Conservation (phyloP, 345 rosid species). For the Iberis pinnata region DNA sequence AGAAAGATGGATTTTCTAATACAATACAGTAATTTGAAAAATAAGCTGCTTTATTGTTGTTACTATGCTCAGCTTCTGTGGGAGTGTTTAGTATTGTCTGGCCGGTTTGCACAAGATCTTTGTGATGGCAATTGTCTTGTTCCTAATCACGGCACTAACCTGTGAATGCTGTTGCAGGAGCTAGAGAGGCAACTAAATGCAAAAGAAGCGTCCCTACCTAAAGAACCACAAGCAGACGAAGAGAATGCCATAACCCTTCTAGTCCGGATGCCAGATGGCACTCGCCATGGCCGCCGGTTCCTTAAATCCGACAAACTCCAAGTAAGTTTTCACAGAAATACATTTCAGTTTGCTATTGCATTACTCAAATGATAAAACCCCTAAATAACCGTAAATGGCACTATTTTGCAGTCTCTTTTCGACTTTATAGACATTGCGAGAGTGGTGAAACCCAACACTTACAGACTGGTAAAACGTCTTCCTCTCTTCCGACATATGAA, state of each 20-base stretch:
- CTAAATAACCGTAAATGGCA: background rate
- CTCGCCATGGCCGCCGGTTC: slow-evolving; percentile 88
- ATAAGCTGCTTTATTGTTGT: too few relatives aligned
- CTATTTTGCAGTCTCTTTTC: slow-evolving; percentile 64
- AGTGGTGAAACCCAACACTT: slow-evolving; percentile 77
- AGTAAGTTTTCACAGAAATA: slow-evolving; percentile 35
- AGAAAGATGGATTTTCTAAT: too few relatives aligned
- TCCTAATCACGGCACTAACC: background rate
- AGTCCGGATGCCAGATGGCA: slow-evolving; percentile 93
- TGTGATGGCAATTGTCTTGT: background rate
- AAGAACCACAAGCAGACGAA: slow-evolving; percentile 72
- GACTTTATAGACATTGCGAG: slow-evolving; percentile 89
- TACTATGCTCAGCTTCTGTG: background rate
- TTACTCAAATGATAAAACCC: background rate
- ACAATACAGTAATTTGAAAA: too few relatives aligned
- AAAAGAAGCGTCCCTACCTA: slow-evolving; percentile 91
- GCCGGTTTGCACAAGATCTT: slow-evolving; percentile 1
- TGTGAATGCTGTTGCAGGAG: slow-evolving; percentile 52
- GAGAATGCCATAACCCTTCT: slow-evolving; percentile 82
- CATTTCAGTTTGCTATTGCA: background rate
- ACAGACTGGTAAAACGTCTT: slow-evolving; percentile 65
- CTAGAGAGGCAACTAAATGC: slow-evolving; percentile 68
- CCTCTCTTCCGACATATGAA: background rate
- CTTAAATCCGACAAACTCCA: slow-evolving; percentile 70
- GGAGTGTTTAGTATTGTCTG: background rate